phyloP scores from a whole-genome alignment of 2,329 filamentous ascomycete genomes.

The Penicillium sclerotiorum region DNA sequence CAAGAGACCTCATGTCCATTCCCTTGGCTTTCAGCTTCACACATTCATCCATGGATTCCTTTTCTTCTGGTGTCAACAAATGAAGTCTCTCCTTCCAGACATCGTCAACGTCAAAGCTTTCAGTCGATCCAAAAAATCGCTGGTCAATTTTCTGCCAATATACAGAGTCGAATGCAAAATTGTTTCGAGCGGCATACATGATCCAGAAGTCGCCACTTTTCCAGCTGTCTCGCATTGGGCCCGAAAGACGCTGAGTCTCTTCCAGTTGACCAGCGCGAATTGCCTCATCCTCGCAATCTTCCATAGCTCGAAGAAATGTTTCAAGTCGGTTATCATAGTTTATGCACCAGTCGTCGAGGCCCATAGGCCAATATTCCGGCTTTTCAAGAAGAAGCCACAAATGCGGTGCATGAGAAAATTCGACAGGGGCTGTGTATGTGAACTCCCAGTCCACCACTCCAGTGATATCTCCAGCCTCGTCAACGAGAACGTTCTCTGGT shows the following conservation, averaged over 20 bases:
- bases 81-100: slow-evolving; percentile 7
- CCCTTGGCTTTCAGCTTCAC: slow-evolving; percentile 3
- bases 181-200: slow-evolving; percentile 6
- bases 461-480: slow-evolving; percentile 10
- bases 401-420: neutral
- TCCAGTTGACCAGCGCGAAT: slow-evolving; percentile 9
- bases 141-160: slow-evolving; percentile 10
- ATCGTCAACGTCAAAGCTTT: neutral
- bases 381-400: slow-evolving; percentile 25
- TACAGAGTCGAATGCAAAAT: slow-evolving; percentile 6
- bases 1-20: slow-evolving; percentile 3
- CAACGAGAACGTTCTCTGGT: slow-evolving; percentile 19
- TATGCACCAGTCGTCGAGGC: slow-evolving; percentile 20
- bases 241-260: slow-evolving; percentile 18
- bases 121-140: slow-evolving; percentile 9
- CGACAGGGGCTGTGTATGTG: slow-evolving; percentile 23
- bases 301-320: slow-evolving; percentile 20
- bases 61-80: slow-evolving; percentile 4
- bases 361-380: slow-evolving; percentile 25
- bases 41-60: slow-evolving; percentile 3
- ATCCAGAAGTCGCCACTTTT: slow-evolving; percentile 8
- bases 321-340: slow-evolving; percentile 17
- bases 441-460: slow-evolving; percentile 30
- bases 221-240: slow-evolving; percentile 17
- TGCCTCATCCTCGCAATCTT: slow-evolving; percentile 11